These are phyloP conservation scores for Lactarius psammicola DNA, from an alignment of 768 basidiomycete species.

Conservation along the genomic window DNA sequence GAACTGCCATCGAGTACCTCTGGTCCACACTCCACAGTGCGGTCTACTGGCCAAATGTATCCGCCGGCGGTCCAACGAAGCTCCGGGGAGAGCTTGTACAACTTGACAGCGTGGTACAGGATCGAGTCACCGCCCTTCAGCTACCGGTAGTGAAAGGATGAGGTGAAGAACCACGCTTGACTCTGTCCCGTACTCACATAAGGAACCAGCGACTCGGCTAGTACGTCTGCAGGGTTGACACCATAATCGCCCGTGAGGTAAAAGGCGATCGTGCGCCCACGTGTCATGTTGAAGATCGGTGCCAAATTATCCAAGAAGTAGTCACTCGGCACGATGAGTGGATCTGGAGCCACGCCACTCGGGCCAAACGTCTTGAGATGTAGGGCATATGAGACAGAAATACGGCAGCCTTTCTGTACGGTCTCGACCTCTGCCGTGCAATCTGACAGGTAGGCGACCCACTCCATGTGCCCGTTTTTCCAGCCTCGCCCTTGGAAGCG, in stretches of 20 bases:
- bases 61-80: conserved; percentile 82
- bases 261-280: conserved; percentile 72
- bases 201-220: conserved; percentile 70
- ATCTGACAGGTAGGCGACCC: conserved; percentile 72
- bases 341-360: conserved; percentile 48
- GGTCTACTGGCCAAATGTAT: conserved; percentile 76
- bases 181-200: conserved; percentile 46
- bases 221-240: conserved; percentile 63
- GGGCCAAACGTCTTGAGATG: conserved; percentile 68
- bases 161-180: background rate
- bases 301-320: conserved; percentile 68
- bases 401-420: conserved; percentile 65
- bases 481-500: conserved; percentile 61
- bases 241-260: conserved; percentile 67
- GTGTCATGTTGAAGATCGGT: conserved; percentile 67
- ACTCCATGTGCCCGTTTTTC: conserved; percentile 67
- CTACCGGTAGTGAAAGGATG: conserved; percentile 38
- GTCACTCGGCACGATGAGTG: conserved; percentile 71
- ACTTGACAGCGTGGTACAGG: conserved; percentile 71
- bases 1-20: conserved; percentile 42
- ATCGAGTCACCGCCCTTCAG: conserved; percentile 75
- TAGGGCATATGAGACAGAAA: conserved; percentile 70
- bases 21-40: conserved; percentile 57
- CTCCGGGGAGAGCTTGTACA: conserved; percentile 71
- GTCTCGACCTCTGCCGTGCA: conserved; percentile 74